Conservation (phyloP, 225 moss, liverwort and hornwort genomes). For the Pseudoscleropodium purum region DNA sequence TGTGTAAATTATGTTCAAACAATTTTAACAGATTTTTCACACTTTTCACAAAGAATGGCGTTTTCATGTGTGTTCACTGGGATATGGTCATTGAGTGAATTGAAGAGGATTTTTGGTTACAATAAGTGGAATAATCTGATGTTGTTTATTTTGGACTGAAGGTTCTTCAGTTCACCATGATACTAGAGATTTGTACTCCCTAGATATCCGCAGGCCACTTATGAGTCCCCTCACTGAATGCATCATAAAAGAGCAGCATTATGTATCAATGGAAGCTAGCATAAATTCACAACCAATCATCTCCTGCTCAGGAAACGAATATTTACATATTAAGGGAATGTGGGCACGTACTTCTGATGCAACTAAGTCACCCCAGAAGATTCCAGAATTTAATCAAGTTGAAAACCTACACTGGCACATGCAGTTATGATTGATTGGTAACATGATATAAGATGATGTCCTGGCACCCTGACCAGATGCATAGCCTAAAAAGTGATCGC, state of each 20-base stretch:
- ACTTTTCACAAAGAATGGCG: background rate
- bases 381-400: background rate
- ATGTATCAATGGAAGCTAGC: background rate
- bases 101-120: background rate
- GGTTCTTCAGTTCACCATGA: background rate
- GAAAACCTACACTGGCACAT: background rate
- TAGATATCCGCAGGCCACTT: background rate
- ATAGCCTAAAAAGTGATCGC: background rate
- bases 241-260: background rate
- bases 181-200: background rate
- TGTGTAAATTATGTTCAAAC: background rate
- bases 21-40: background rate
- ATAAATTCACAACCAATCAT: background rate
- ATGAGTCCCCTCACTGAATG: background rate
- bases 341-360: background rate
- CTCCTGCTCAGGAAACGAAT: background rate
- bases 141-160: background rate
- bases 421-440: background rate
- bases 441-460: background rate
- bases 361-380: background rate
- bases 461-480: background rate
- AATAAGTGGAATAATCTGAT: background rate
- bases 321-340: background rate
- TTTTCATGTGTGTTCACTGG: background rate
- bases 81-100: background rate